These are phyloP conservation scores for Fusarium sp. DNA, from an alignment of 2,329 filamentous ascomycete species.

Conservation along the genomic window DNA sequence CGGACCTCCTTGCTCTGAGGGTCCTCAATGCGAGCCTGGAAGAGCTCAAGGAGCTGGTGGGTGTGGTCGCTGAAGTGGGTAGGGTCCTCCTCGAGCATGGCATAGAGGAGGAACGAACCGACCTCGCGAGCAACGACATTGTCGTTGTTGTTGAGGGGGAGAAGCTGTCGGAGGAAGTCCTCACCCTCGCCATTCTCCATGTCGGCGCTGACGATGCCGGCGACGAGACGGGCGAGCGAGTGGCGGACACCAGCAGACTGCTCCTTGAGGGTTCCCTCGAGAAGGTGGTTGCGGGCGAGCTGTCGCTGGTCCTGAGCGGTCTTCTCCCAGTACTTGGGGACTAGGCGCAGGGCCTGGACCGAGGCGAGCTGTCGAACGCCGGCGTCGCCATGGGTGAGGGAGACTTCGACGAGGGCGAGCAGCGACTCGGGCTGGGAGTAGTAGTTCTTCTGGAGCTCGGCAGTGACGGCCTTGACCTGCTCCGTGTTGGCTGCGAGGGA, in stretches of 20 bases:
- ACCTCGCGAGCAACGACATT: slow-evolving; percentile 87
- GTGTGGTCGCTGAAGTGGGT: slow-evolving; percentile 87
- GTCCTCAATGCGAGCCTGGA: slow-evolving; percentile 89
- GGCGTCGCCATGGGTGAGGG: slow-evolving; percentile 79
- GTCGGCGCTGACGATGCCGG: slow-evolving; percentile 86
- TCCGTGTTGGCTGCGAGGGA: slow-evolving; percentile 80
- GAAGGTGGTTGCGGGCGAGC: slow-evolving; percentile 82
- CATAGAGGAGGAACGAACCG: slow-evolving; percentile 92
- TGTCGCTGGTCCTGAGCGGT: slow-evolving; percentile 81
- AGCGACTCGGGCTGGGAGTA: slow-evolving; percentile 89
- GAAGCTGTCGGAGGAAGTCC: slow-evolving; percentile 82
- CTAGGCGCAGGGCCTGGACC: slow-evolving; percentile 87
- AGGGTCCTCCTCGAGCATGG: slow-evolving; percentile 88
- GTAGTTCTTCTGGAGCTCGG: slow-evolving; percentile 91
- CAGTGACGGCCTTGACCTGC: slow-evolving; percentile 89
- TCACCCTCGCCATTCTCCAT: slow-evolving; percentile 80
- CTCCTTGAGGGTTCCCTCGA: slow-evolving; percentile 87
- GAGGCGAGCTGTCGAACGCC: slow-evolving; percentile 89
- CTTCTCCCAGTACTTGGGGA: slow-evolving; percentile 86
- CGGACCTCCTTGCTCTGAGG: slow-evolving; percentile 91
- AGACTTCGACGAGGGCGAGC: slow-evolving; percentile 86
- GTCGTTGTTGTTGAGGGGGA: slow-evolving; percentile 81
- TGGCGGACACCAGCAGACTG: slow-evolving; percentile 82
- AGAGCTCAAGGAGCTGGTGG: slow-evolving; percentile 82
- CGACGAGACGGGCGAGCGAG: slow-evolving; percentile 88